Base-by-base conservation (phyloP, 768 basidiomycete genomes). In the Lactarius sanguifluus region DNA sequence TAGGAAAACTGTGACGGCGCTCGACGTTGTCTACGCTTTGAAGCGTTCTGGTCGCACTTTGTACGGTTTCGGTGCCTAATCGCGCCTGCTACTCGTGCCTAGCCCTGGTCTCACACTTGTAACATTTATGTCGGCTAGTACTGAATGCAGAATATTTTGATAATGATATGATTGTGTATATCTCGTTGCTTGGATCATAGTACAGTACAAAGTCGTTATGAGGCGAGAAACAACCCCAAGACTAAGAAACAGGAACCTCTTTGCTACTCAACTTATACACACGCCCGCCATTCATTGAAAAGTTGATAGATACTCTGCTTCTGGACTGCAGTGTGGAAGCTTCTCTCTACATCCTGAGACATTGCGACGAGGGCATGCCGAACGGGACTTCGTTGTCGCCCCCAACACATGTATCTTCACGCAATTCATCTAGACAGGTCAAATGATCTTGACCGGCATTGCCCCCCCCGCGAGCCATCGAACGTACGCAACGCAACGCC, bases 271-370 rank as follows among this genome's bases (percentile, higher is more conserved):
- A 71, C 71, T 84, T 82, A 65, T 78, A 81, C 18, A 84, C 76
- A 62, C 71, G 76, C 15, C 85, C 87, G 1, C 76, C 81, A 69
- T 87, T 87, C 85, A 86, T 85, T 50, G 87, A 85, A 71, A 86
- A 85, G 36, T 71, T 72, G 20, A 88, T 80, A 32, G 18, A 88
- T 80, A 34, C 76, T 77, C 36, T 77, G 76, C 60, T 84, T 75
- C 62, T 82, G 80, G 38, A 81, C 78, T 45, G 84, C 83, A 30
- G 77, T 74, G 57, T 74, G 75, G 61, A 83, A 82, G 68, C 83
- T 78, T 36, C 65, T 65, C 64, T 71, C 76, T 40, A 15, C 15
- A 15, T 15, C 77, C 16, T 78, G 78, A 36, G 62, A 68, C 2
- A 76, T 78, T 32, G 77, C 81, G 61, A 81, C n/a, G n/a, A n/a